Evolutionary conservation across 768 basidiomycete species (phyloP).

Genomic region (Leccinum fibrillosum): DNA sequence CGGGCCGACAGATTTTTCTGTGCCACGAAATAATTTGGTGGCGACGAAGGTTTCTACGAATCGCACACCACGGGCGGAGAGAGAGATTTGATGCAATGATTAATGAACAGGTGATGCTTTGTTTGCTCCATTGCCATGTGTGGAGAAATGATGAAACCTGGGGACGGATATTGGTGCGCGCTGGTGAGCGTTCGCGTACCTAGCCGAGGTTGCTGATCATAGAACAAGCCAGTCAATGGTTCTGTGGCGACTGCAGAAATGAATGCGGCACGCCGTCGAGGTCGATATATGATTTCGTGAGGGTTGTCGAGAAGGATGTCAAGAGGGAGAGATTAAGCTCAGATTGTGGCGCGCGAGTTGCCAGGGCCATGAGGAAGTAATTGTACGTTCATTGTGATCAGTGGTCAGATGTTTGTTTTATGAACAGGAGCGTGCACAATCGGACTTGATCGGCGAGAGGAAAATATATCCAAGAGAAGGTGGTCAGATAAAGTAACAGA

Average conservation of each 20-base stretch:
- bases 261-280: constrained; percentile 4
- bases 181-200: constrained; percentile 11
- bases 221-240: neutral
- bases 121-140: neutral
- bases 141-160: constrained; percentile 1
- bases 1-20: constrained; percentile 7
- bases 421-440: constrained; percentile 20
- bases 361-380: constrained; percentile 11
- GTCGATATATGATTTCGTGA: constrained; percentile 3
- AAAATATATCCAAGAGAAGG: constrained; percentile 24
- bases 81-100: neutral
- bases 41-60: neutral
- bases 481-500: constrained; percentile 31
- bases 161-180: neutral
- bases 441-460: constrained; percentile 34
- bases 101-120: neutral
- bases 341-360: constrained; percentile 14
- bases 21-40: neutral
- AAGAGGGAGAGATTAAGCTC: constrained; percentile 2
- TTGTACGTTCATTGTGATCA: constrained; percentile 18
- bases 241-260: constrained; percentile 1
- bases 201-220: constrained; percentile 11
- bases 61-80: neutral
- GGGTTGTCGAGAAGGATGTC: constrained; percentile 2
- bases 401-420: constrained; percentile 3